Base-by-base conservation (phyloP, 371 early-diverging fungal species). In the Rhizopus delemar region DNA sequence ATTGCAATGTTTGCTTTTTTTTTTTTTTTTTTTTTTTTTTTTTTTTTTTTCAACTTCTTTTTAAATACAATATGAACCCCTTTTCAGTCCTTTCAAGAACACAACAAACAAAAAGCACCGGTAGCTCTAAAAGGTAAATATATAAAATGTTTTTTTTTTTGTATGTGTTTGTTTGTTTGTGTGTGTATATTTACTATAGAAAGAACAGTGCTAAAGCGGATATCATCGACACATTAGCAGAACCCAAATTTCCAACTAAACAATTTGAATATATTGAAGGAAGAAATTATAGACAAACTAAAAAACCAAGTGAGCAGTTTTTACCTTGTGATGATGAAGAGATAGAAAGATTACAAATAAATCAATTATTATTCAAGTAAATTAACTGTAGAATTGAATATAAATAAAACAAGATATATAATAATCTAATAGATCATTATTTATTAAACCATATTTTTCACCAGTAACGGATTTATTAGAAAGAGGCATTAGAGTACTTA, bases 241-340 rank as follows among this genome's bases (percentile, higher is more conserved):
- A 75, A 36, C 71, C 77, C 6, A 73, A 71, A 51, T 77, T 77
- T 45, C 71, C 69, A 29, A 58, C 68, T 22, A 49, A 53, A 31
- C 57, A 63, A 8, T 69, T 61, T 50, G 74, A 77, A 28, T 70
- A 66, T 41, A 45, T 73, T 4, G 71, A 73, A 48, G 77, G 77
- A 7, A 56, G 77, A 7, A 65, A 71, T 22, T 75, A 66, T 46
- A 53, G 55, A 43, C 65, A 56, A 22, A 50, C 63, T 8, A 59
- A 54, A 11, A 53, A 43, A 11, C 58, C 57, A 9, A 62, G 53
- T 15, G 56, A 63, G 29, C 57, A 67, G 16, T 66, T 78, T 16
- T 51, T 78, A 52, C 78, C 78, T 16, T 73, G 71, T 46, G 78
- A 78, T 62, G 78, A 78, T 41, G 78, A 78, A 46, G 78, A 78